Conservation (phyloP, 768 basidiomycete genomes). For the Boletus vermiculosoides region DNA sequence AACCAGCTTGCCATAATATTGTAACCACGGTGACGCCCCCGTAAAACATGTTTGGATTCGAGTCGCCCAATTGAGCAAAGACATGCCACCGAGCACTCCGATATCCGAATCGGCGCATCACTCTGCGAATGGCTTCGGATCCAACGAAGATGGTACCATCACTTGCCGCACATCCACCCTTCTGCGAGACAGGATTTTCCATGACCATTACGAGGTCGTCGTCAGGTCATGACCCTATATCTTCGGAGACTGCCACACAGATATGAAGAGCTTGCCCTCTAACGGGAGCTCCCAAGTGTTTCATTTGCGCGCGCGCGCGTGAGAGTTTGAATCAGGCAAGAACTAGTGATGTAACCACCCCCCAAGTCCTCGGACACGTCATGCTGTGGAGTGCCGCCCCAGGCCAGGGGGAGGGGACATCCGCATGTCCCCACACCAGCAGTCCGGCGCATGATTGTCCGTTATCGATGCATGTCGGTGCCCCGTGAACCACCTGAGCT, state of each 20-base stretch:
- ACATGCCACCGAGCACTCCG: not conserved
- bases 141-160: not conserved
- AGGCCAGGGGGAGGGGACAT: not conserved
- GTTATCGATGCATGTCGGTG: not conserved
- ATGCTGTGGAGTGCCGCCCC: not conserved
- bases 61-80: not conserved
- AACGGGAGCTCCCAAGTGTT: constrained; percentile 8
- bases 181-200: constrained; percentile 4
- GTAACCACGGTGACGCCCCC: constrained; percentile 14
- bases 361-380: constrained; percentile 20
- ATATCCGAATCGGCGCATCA: not conserved
- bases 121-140: not conserved
- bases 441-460: constrained; percentile 5
- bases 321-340: not conserved
- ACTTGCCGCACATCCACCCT: not conserved
- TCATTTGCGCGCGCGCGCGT: constrained; percentile 19
- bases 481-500: constrained; percentile 5
- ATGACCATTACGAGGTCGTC: not conserved
- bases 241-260: constrained; percentile 1
- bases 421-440: not conserved
- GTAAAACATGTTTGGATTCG: not conserved
- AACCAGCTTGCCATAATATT: constrained; percentile 12
- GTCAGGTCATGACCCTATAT: constrained; percentile 3
- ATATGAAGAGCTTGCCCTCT: not conserved
- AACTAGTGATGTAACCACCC: not conserved